Evolutionary conservation across 2,329 filamentous ascomycete genomes (phyloP).

Genomic region (Venturia pyrina): DNA sequence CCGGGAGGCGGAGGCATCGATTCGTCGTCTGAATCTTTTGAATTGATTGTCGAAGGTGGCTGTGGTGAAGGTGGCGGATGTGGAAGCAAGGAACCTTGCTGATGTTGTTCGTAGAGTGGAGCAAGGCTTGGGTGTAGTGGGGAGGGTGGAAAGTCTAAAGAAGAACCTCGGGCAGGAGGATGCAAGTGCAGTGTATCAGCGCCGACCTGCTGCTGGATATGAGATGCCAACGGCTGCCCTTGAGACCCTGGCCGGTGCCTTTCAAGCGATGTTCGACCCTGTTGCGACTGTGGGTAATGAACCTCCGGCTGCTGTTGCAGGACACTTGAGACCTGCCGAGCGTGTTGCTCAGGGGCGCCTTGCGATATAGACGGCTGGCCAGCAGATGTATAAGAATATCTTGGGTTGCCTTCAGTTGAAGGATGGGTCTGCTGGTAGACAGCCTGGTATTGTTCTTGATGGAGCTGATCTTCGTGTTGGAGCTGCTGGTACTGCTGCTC

Average conservation of each 20-base stretch:
- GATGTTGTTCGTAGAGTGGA: constrained; percentile 15
- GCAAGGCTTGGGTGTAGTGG: neutral
- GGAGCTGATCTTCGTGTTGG: constrained; percentile 23
- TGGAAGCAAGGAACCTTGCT: constrained; percentile 19
- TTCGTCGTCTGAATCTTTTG: constrained; percentile 7
- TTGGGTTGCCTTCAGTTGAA: neutral
- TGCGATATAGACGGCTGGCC: neutral
- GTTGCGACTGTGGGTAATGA: constrained; percentile 8
- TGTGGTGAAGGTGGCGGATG: constrained; percentile 19
- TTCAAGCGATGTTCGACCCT: constrained; percentile 3
- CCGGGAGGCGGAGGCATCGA: constrained; percentile 7
- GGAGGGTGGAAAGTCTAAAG: constrained; percentile 4
- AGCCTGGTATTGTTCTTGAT: constrained; percentile 20
- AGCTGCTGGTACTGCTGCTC: constrained; percentile 26
- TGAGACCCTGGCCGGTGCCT: constrained; percentile 7
- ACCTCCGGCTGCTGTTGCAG: constrained; percentile 8
- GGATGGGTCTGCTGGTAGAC: constrained; percentile 19
- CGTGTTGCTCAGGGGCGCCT: neutral
- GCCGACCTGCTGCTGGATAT: constrained; percentile 6
- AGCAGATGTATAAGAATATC: constrained; percentile 6
- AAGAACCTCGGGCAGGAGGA: neutral
- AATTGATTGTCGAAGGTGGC: constrained; percentile 10
- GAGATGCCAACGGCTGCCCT: constrained; percentile 2
- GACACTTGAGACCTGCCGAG: neutral
- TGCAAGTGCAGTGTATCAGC: constrained; percentile 6